These are phyloP conservation scores for Metschnikowia lachancei DNA, from an alignment of 805 yeast species.

Conservation along the genomic window DNA sequence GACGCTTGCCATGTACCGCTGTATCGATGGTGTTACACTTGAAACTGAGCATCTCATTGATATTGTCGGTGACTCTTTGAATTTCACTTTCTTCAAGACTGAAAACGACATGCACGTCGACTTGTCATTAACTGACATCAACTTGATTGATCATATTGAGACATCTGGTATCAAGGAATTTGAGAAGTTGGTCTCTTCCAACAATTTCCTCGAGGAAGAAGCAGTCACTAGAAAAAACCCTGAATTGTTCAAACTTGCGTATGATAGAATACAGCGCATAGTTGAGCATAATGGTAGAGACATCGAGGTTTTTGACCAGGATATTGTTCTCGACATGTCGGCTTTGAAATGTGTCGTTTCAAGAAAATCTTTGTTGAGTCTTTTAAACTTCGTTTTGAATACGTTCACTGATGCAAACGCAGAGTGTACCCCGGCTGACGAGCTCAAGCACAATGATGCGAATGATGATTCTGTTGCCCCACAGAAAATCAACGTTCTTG, in stretches of 20 bases:
- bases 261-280: conserved; percentile 56
- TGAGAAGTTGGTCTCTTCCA: conserved; percentile 67
- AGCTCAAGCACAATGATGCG: conserved; percentile 63
- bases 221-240: conserved; percentile 31
- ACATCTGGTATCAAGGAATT: conserved; percentile 59
- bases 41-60: conserved; percentile 69
- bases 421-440: conserved; percentile 61
- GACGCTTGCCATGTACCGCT: conserved; percentile 60
- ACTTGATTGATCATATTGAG: conserved; percentile 74
- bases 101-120: conserved; percentile 62
- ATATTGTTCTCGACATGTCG: conserved; percentile 67
- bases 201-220: conserved; percentile 38
- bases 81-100: conserved; percentile 58
- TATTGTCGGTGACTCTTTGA: conserved; percentile 63
- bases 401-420: conserved; percentile 86
- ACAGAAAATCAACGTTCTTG: conserved; percentile 65
- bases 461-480: conserved; percentile 59
- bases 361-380: conserved; percentile 71
- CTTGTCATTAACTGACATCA: conserved; percentile 60
- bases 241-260: conserved; percentile 57
- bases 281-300: conserved; percentile 51
- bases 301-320: conserved; percentile 76
- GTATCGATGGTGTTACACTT: conserved; percentile 58
- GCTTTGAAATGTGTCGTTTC: conserved; percentile 74
- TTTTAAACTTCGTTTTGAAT: conserved; percentile 75